Conservation (phyloP, 306 rosid genomes). For the Acmispon strigosus region DNA sequence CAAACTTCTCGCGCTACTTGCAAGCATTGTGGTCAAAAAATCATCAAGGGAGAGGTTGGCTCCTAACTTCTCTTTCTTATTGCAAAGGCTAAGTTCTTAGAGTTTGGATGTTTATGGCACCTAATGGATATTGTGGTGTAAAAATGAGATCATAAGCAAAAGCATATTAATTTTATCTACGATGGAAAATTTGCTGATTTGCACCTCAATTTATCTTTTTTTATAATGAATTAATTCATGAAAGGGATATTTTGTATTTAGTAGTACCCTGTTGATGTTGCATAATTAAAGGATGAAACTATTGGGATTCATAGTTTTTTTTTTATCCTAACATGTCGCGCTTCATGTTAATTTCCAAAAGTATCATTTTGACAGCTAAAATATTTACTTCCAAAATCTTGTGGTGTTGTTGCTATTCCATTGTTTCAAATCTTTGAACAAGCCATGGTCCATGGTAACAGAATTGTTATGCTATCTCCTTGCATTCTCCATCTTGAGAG, state of each 20-base stretch:
- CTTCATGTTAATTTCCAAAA: neutral
- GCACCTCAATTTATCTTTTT: neutral
- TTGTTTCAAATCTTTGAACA: neutral
- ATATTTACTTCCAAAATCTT: neutral
- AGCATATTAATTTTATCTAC: neutral
- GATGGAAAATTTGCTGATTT: constrained; percentile 3
- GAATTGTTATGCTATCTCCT: neutral
- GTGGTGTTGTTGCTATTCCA: neutral
- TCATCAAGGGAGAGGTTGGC: constrained; percentile 77
- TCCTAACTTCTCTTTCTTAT: neutral
- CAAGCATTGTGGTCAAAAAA: constrained; percentile 60
- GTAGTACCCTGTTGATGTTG: neutral
- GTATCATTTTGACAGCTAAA: neutral
- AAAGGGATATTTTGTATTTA: constrained; percentile 12
- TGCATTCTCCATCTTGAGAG: neutral
- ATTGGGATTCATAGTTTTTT: no score
- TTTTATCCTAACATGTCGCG: neutral
- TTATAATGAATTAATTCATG: neutral
- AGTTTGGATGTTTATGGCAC: neutral
- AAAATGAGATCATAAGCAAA: neutral
- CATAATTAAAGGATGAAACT: neutral
- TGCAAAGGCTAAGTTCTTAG: neutral
- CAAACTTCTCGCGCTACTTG: constrained; percentile 82
- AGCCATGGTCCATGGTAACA: neutral
- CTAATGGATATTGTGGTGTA: neutral